Evolutionary conservation across 805 yeast genomes (phyloP), one percentile per base, ranked within the genome.

Genomic region (Candida corydali): DNA sequence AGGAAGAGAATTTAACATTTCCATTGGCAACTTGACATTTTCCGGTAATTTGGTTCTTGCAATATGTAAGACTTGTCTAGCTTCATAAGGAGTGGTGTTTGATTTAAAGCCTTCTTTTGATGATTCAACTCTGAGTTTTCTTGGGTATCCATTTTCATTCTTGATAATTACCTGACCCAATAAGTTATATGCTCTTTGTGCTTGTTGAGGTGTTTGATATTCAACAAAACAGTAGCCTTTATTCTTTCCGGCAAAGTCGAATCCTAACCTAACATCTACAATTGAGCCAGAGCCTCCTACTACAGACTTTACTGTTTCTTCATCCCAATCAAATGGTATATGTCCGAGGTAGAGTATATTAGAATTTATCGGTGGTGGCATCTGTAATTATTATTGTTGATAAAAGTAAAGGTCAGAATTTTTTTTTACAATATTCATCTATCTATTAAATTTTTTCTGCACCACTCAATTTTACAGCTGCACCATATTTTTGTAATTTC

Each of bases 391-490:
- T 17, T 20, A 6, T 23, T 30, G 34, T n/a, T 17, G 28, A 23
- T 7, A 6, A 11, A 7, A 12, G 19, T 4, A 29, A 12, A 33
- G 7, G 16, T 26, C n/a, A 9, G 23, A 12, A 19, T 26, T 19
- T 19, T 17, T 27, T 8, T 34, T 23, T 27, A 14, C 15, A 7
- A 11, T 17, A 18, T 25, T 24, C 11, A 23, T 23, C 12, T 11
- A 7, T 17, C 18, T 39, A 39, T 24, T 30, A 39, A 28, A 75
- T 79, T 48, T 79, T 73, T 56, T 88, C 96, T 18, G 95, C 85
- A 32, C 98, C 97, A 54, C 94, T 83, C 51, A 93, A 74, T 59
- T 94, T 85, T 34, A 93, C 98, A 16, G 97, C 96, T 30, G 98
- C 96, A 32, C 96, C 95, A 51, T 91, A 93, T 61, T 89, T 93